Evolutionary conservation across 2,329 filamentous ascomycete species (phyloP), one percentile per base, ranked within the genome.

Genomic region (Xylariomycetidae sp.): DNA sequence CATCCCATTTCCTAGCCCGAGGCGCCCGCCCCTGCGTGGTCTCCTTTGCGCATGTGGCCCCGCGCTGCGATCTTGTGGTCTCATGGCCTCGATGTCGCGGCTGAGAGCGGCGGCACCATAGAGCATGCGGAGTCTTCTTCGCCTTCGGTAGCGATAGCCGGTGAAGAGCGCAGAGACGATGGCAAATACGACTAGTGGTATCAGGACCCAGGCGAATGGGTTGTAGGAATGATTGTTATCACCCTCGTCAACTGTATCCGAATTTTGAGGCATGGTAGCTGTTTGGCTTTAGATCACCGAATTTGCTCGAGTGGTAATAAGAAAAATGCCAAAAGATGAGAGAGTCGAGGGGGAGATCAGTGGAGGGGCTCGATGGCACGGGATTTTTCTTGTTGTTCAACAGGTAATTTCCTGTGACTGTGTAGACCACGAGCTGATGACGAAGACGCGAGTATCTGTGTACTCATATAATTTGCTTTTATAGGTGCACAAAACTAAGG

Each of bases 181-280:
- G 19, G 46, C 46, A 31, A 54, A 46, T 28, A 45, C 48, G 25
- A 56, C 39, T 16, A 56, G 33, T 14, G 54, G 51, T 15, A 56
- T 44, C 11, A 54, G 38, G 9, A 57, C 40, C 44, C 51, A 57
- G 29, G 40, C 38, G 22, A 48, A 50, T 19, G 45, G 46, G 25
- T 42, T 33, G n/a, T 27, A 27, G n/a, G 19, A 16, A 29, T 11
- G 29, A 11, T 34, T 33, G 27, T 34, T 31, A 19, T 26, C 12
- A 13, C 18, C 29, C 17, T n/a, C 17, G 18, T 25, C 29, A 15
- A n/a, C n/a, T n/a, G n/a, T n/a, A n/a, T n/a, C n/a, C n/a, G n/a
- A n/a, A n/a, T n/a, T n/a, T n/a, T n/a, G n/a, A n/a, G n/a, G n/a
- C n/a, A n/a, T n/a, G n/a, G n/a, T n/a, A n/a, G n/a, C n/a, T n/a